Conservation (phyloP, 495 filamentous ascomycete species). For the Lepraria neglecta region DNA sequence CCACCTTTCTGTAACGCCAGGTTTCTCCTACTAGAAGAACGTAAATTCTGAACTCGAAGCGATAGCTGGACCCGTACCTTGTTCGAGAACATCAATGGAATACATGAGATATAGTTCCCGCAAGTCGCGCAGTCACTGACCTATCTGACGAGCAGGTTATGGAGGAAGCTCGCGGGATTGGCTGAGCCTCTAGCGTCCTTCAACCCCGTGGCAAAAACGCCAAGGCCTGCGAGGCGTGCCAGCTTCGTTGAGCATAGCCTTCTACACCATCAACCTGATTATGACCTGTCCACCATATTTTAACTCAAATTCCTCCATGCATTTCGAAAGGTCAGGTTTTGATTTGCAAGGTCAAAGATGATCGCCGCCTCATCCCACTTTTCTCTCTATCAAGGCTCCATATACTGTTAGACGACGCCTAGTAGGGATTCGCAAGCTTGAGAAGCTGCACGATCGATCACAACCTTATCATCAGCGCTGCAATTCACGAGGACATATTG, state of each 20-base stretch:
- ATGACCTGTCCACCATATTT: not conserved
- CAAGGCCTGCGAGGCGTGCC: too few relatives aligned
- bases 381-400: conserved; percentile 9
- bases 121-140: not conserved
- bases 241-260: too few relatives aligned
- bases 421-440: conserved; percentile 2
- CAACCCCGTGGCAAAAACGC: not conserved
- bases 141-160: not conserved
- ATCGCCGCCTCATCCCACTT: not conserved
- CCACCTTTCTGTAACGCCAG: conserved; percentile 13
- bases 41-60: conserved; percentile 8
- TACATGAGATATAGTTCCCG: not conserved
- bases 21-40: conserved; percentile 9
- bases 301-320: not conserved
- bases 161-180: conserved; percentile 4
- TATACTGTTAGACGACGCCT: not conserved
- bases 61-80: conserved; percentile 12
- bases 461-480: conserved; percentile 1
- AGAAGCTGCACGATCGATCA: conserved; percentile 8
- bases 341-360: conserved; percentile 8
- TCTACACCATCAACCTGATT: too few relatives aligned
- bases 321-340: conserved; percentile 5
- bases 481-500: not conserved
- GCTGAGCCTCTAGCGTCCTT: conserved; percentile 9
- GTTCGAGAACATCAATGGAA: conserved; percentile 13